Base-by-base conservation (phyloP, 805 yeast genomes). In the Phaffomyces thermotolerans region DNA sequence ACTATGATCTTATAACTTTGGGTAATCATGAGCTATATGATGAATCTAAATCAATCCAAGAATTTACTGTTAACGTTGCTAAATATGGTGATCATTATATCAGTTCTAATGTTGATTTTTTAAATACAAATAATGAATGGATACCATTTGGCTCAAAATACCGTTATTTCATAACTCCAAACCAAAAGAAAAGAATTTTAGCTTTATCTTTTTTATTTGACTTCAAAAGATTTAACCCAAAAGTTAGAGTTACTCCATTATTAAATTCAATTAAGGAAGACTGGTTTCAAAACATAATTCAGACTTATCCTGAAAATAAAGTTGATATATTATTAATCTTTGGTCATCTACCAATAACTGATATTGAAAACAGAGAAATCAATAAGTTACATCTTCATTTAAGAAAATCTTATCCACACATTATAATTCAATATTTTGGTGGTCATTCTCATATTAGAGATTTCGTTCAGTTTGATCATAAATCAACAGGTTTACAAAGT, bases 401-500 rank as follows among this genome's bases (percentile, higher is more conserved):
- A 24, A 73, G 97, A 47, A 46, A 58, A 23, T 65, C 63, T 24
- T 84, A 76, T 53, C 91, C 95, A 6, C 59, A 70, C 27, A 71
- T 73, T 0, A 67, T 79, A 0, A 84, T 91, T 42, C 96, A 88
- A 59, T 86, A 84, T 53, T 82, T 91, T 63, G 98, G 97, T 2
- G 98, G 97, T 1, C 98, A 91, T 63, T 80, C 95, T 25, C 98
- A 91, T 59, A 79, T 91, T 14, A 70, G 98, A 48, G 98, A 91
- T 62, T 91, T 83, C 61, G 73, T 77, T 8, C 66, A 76, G 4
- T 68, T 80, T 40, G 98, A 91, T 56, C 64, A 68, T 2, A 66
- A 65, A 39, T 74, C 90, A 22, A 78, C 85, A 0, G 96, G 82
- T 0, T 63, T 91, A n/a, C 95, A 91, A 65, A 85, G 95, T 58